A percentile compares a stretch with the other conserved stretches of the same genome.
Conservation (phyloP, 2,329 filamentous ascomycete genomes). For the Talaromyces funiculosus region DNA sequence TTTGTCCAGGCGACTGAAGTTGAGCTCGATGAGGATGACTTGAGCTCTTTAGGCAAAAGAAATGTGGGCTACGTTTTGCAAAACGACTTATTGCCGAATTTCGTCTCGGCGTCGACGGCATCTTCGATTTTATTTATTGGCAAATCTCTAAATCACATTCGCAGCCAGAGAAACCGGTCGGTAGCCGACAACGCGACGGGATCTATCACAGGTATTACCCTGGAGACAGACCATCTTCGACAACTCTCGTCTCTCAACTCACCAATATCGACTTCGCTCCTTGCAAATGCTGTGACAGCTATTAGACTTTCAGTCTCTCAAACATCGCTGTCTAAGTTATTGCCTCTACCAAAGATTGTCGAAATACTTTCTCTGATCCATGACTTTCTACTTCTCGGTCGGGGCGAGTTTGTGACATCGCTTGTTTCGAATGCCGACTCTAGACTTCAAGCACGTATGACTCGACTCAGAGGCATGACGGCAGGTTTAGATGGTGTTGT, state of each 20-base stretch:
- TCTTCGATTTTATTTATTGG: slow-evolving; percentile 86
- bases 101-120: slow-evolving; percentile 69
- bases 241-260: slow-evolving; percentile 64
- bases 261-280: slow-evolving; percentile 65
- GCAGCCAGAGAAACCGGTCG: slow-evolving; percentile 44
- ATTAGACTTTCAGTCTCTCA: slow-evolving; percentile 78
- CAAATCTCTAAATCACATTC: slow-evolving; percentile 78
- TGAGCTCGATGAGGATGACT: slow-evolving; percentile 28
- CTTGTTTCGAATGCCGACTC: slow-evolving; percentile 81
- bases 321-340: slow-evolving; percentile 72
- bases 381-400: slow-evolving; percentile 79
- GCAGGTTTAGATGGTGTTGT: slow-evolving; percentile 55
- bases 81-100: slow-evolving; percentile 63
- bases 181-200: slow-evolving; percentile 25
- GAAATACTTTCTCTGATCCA: slow-evolving; percentile 72
- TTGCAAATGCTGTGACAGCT: slow-evolving; percentile 66
- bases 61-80: slow-evolving; percentile 54
- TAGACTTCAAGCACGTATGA: slow-evolving; percentile 68
- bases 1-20: slow-evolving; percentile 57
- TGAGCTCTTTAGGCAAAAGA: slow-evolving; percentile 33
- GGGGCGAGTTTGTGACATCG: slow-evolving; percentile 86
- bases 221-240: slow-evolving; percentile 40
- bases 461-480: slow-evolving; percentile 46
- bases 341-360: slow-evolving; percentile 71
- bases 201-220: slow-evolving; percentile 57